phyloP scores from a whole-genome alignment of 768 basidiomycete species.

The Tricholoma terreum region DNA sequence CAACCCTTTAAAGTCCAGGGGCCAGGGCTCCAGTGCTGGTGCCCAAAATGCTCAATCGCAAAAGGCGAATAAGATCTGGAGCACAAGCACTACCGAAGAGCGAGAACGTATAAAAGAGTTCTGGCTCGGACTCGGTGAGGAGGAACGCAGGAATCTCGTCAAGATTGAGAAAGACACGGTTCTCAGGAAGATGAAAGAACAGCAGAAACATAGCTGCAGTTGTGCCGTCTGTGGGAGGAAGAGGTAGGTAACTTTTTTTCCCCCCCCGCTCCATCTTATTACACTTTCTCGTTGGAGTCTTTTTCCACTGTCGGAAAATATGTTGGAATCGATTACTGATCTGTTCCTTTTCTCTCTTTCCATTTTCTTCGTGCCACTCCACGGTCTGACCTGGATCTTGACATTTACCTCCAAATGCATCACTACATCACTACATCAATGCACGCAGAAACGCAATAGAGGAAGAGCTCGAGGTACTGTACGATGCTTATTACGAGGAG shows the following conservation, averaged over 20 bases:
- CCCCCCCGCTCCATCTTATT: slow-evolving; percentile 5
- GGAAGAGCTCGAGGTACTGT: slow-evolving; percentile 99
- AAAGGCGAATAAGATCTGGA: slow-evolving; percentile 88
- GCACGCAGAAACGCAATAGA: slow-evolving; percentile 86
- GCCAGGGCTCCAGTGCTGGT: slow-evolving; percentile 32
- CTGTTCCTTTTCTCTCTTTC: slow-evolving; percentile 18
- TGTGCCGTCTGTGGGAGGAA: slow-evolving; percentile 97
- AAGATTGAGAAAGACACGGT: slow-evolving; percentile 99
- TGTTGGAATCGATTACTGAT: slow-evolving; percentile 15
- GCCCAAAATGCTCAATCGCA: slow-evolving; percentile 31
- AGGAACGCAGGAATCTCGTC: slow-evolving; percentile 88
- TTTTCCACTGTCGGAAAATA: slow-evolving; percentile 15
- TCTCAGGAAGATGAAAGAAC: slow-evolving; percentile 98
- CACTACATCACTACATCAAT: background rate
- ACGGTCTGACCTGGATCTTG: slow-evolving; percentile 14
- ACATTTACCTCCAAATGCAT: slow-evolving; percentile 8
- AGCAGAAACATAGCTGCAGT: slow-evolving; percentile 93
- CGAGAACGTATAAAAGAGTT: slow-evolving; percentile 97
- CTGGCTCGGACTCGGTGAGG: slow-evolving; percentile 91
- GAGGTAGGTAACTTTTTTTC: slow-evolving; percentile 60
- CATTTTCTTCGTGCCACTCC: slow-evolving; percentile 6
- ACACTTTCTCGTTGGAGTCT: slow-evolving; percentile 11
- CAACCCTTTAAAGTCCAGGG: slow-evolving; percentile 25
- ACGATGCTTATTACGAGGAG: slow-evolving; percentile 99
- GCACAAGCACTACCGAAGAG: slow-evolving; percentile 87